A percentile compares a stretch with the other conserved stretches of the same genome.
These are phyloP conservation scores for Hypoxylon sp. DNA, from an alignment of 2,329 filamentous ascomycete species.

Conservation along the genomic window DNA sequence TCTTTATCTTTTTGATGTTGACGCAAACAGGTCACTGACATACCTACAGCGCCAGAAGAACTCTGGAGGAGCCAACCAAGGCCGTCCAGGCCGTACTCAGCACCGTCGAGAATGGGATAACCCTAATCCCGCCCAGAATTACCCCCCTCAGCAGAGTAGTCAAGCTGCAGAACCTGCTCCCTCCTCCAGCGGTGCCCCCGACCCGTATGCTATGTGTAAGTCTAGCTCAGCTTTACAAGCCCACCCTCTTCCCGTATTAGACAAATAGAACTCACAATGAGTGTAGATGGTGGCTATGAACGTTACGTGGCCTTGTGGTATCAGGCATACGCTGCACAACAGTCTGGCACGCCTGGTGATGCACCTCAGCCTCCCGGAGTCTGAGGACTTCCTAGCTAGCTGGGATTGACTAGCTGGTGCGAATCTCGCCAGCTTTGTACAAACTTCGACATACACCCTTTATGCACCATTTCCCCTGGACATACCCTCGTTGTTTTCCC, in stretches of 20 bases:
- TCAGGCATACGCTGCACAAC: constrained; percentile 71
- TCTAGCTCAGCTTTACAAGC: constrained; percentile 37
- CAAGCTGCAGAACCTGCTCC: constrained; percentile 60
- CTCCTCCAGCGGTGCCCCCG: constrained; percentile 61
- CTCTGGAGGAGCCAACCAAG: constrained; percentile 62
- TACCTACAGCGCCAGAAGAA: constrained; percentile 67
- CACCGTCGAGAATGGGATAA: constrained; percentile 69
- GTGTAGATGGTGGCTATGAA: constrained; percentile 81
- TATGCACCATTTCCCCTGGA: background rate
- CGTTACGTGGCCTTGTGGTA: constrained; percentile 87
- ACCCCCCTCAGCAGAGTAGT: constrained; percentile 63
- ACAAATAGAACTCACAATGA: constrained; percentile 46
- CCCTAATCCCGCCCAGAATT: constrained; percentile 52
- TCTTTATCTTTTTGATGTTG: constrained; percentile 44
- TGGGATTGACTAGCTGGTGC: constrained; percentile 7
- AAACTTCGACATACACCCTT: background rate
- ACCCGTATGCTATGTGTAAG: constrained; percentile 83
- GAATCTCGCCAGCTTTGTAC: background rate
- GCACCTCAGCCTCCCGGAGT: constrained; percentile 52
- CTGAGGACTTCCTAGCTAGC: constrained; percentile 38
- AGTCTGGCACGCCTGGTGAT: constrained; percentile 57
- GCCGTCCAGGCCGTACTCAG: constrained; percentile 56
- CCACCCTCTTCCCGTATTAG: background rate
- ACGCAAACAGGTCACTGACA: constrained; percentile 51
- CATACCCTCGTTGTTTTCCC: background rate